Conservation (phyloP, 2,329 filamentous ascomycete species). For the Thielaviopsis punctulata region DNA sequence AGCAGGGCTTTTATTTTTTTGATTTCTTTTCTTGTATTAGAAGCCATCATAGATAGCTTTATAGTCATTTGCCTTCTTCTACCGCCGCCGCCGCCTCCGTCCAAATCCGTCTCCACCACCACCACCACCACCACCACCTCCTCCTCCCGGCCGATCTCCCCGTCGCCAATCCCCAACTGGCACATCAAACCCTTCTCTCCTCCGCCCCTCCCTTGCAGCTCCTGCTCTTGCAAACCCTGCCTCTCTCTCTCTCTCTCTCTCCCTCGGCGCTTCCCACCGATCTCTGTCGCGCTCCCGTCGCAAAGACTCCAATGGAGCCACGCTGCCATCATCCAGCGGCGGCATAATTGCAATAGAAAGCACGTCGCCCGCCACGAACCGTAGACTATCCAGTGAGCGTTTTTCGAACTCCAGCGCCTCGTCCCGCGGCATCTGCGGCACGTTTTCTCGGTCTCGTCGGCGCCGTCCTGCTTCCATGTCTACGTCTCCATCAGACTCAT, state of each 20-base stretch:
- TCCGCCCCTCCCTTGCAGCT: constrained; percentile 12
- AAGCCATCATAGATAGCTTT: no score
- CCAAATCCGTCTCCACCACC: constrained; percentile 22
- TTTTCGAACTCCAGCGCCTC: constrained; percentile 38
- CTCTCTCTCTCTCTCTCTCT: not conserved
- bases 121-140: constrained; percentile 23
- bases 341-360: constrained; percentile 68
- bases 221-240: not conserved
- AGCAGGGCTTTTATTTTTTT: not conserved
- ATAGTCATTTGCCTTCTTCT: not conserved
- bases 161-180: constrained; percentile 17
- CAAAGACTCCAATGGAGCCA: constrained; percentile 44
- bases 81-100: not conserved
- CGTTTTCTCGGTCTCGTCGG: constrained; percentile 29
- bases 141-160: constrained; percentile 20
- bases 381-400: constrained; percentile 58
- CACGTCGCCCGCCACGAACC: constrained; percentile 81
- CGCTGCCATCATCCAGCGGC: constrained; percentile 54
- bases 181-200: constrained; percentile 15
- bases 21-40: not conserved
- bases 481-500: constrained; percentile 20
- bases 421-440: constrained; percentile 19
- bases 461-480: constrained; percentile 53
- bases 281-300: constrained; percentile 22
- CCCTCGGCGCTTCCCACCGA: not conserved